Base-by-base conservation (phyloP, 768 basidiomycete genomes). In the Mrakia gelida region DNA sequence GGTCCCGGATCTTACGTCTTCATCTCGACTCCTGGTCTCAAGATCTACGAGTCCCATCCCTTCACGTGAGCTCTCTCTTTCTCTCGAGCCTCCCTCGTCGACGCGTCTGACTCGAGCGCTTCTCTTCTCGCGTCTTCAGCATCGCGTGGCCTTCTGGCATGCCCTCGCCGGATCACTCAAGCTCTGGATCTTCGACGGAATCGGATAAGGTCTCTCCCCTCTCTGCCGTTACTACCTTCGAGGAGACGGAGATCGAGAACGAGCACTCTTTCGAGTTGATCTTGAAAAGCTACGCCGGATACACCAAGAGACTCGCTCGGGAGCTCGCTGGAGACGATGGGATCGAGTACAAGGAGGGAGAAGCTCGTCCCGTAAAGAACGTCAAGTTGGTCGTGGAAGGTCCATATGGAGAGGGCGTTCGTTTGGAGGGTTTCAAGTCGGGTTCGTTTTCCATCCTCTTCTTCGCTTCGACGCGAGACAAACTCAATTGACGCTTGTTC, bases 1-100 rank as follows among this genome's bases (percentile, higher is more conserved):
- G 75, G 75, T 7, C 75, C 75, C 1, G 75, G 75, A 32, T 65
- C 65, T 16, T 70, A 76, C 45, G 75, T 76, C 63, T 76, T 76
- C 49, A 70, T 76, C 65, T n/a, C 38, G 10, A 52, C 65, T 11
- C 65, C 62, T 28, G 63, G 52, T 21, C 28, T 62, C 26, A 45
- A 34, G 41, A 34, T 76, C 75, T 68, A 26, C 23, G 59, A 76
- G 61, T 52, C 63, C 4, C 75, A 76, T 30, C 75, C 75, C 11
- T 76, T 76, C 45, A 76, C 73, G 68, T 71, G 38, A 71, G 68
- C 41, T 5, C 8, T 45, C 7, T 30, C 23, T 61, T 18, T 23
- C 15, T 45, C 45, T 45, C 45, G n/a, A 45, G 11, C 45, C 5
- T 11, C n/a, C n/a, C n/a, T 45, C 45, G 45, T 45, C 45, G 45